phyloP scores from a whole-genome alignment of 768 basidiomycete species.

The Hypholoma sublateritium region DNA sequence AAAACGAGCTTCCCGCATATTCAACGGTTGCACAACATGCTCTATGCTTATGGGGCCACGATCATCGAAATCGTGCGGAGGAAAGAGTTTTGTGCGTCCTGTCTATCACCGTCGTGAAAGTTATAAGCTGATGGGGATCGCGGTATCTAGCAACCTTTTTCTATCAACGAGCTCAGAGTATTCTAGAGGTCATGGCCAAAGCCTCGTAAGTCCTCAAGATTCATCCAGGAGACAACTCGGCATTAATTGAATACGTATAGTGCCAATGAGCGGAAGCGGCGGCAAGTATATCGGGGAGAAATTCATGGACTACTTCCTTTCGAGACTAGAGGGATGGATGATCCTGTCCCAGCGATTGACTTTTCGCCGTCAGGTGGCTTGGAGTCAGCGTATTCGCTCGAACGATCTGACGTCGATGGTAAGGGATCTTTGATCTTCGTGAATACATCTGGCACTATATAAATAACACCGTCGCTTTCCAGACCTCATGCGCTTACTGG shows the following conservation, averaged over 20 bases:
- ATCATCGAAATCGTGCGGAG: slow-evolving; percentile 89
- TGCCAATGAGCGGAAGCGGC: slow-evolving; percentile 75
- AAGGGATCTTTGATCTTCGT: slow-evolving; percentile 17
- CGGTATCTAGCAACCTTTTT: slow-evolving; percentile 66
- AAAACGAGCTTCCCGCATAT: slow-evolving; percentile 91
- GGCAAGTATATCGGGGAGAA: slow-evolving; percentile 84
- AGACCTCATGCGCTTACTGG: slow-evolving; percentile 64
- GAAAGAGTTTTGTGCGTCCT: slow-evolving; percentile 78
- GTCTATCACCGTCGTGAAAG: not conserved
- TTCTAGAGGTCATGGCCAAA: slow-evolving; percentile 86
- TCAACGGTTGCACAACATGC: slow-evolving; percentile 81
- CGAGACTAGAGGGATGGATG: slow-evolving; percentile 78
- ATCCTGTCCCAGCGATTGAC: slow-evolving; percentile 75
- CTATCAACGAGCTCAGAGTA: slow-evolving; percentile 73
- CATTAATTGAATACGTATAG: slow-evolving; percentile 32
- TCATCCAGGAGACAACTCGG: not conserved
- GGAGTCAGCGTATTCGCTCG: slow-evolving; percentile 66
- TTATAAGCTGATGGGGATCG: not conserved
- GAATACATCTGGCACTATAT: not conserved
- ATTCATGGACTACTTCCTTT: slow-evolving; percentile 87
- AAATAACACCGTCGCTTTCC: slow-evolving; percentile 12
- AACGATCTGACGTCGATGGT: slow-evolving; percentile 77
- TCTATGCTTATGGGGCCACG: slow-evolving; percentile 91
- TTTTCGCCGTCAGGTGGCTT: slow-evolving; percentile 68
- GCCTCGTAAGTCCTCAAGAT: slow-evolving; percentile 59